A percentile compares a stretch with the other conserved stretches of the same genome.
These are phyloP conservation scores for Thelonectria blattea DNA, from an alignment of 2,329 filamentous ascomycete genomes.

Conservation along the genomic window DNA sequence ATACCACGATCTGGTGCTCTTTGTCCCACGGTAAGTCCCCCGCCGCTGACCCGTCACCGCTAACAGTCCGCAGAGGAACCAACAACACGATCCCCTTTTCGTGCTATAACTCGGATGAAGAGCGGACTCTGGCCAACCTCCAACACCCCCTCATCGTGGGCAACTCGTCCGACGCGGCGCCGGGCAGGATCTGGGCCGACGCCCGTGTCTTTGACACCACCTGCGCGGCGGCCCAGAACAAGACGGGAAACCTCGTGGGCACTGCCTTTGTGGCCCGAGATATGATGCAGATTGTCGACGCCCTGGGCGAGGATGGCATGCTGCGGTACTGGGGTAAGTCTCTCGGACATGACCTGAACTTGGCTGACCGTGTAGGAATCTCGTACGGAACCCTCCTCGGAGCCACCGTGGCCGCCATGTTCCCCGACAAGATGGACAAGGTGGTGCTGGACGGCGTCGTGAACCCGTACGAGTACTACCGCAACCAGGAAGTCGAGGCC, in stretches of 20 bases:
- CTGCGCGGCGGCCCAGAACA: conserved; percentile 32
- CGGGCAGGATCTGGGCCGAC: conserved; percentile 33
- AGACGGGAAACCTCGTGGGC: conserved; percentile 46
- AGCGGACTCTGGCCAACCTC: background rate
- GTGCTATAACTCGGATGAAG: conserved; percentile 25
- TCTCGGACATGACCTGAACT: too few species aligned
- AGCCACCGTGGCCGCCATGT: conserved; percentile 48
- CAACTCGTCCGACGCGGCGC: conserved; percentile 29
- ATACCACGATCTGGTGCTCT: conserved; percentile 35
- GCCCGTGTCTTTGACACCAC: conserved; percentile 26
- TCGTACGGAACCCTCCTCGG: conserved; percentile 49
- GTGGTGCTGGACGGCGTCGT: conserved; percentile 42
- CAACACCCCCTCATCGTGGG: conserved; percentile 7
- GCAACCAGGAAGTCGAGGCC: conserved; percentile 30
- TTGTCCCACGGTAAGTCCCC: conserved; percentile 36
- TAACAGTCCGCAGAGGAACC: conserved; percentile 32
- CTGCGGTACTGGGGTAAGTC: conserved; percentile 47
- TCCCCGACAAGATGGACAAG: conserved; percentile 43
- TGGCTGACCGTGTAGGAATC: conserved; percentile 18
- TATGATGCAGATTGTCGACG: conserved; percentile 51
- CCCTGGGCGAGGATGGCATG: conserved; percentile 46
- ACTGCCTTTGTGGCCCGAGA: conserved; percentile 53
- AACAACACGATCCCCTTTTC: conserved; percentile 36
- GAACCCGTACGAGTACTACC: conserved; percentile 43
- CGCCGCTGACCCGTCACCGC: background rate